phyloP scores from a whole-genome alignment of 441 rosid genomes.

The Adansonia madagascariensis region DNA sequence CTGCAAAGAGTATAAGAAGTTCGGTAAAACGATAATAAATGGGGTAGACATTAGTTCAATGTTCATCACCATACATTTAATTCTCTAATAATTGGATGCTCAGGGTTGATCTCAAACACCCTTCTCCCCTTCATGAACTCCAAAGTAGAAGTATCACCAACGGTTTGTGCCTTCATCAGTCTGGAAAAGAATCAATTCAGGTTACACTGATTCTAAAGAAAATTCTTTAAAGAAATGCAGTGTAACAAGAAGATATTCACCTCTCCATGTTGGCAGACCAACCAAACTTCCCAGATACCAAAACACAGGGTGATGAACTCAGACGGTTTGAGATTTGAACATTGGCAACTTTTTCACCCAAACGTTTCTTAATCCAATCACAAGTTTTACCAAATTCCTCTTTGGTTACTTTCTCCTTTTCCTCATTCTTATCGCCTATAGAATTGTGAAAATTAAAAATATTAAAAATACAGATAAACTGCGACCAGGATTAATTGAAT shows the following conservation, averaged over 20 bases:
- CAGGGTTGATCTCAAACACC: constrained; percentile 91
- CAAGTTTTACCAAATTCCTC: constrained; percentile 88
- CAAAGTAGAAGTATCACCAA: constrained; percentile 74
- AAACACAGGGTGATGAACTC: constrained; percentile 95
- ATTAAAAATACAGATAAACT: neutral
- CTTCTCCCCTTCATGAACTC: constrained; percentile 96
- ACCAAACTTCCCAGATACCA: constrained; percentile 90
- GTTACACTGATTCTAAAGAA: constrained; percentile 17
- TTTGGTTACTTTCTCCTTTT: constrained; percentile 73
- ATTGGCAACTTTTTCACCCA: constrained; percentile 87
- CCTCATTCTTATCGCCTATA: constrained; percentile 89
- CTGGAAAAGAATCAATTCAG: constrained; percentile 39
- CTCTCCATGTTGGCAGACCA: constrained; percentile 99
- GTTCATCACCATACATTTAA: constrained; percentile 50
- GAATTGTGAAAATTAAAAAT: neutral
- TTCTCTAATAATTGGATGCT: constrained; percentile 72
- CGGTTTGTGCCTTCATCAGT: constrained; percentile 87
- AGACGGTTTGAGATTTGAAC: constrained; percentile 88
- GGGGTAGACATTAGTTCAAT: neutral
- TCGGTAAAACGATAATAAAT: neutral
- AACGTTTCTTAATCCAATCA: constrained; percentile 88
- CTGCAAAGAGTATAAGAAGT: constrained; percentile 41
- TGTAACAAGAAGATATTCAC: constrained; percentile 38
- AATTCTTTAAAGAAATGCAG: neutral
- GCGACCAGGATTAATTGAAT: neutral